These are phyloP conservation scores for Chrysosphaeria jannelii DNA, from an alignment of 2,329 filamentous ascomycete species.

Conservation along the genomic window DNA sequence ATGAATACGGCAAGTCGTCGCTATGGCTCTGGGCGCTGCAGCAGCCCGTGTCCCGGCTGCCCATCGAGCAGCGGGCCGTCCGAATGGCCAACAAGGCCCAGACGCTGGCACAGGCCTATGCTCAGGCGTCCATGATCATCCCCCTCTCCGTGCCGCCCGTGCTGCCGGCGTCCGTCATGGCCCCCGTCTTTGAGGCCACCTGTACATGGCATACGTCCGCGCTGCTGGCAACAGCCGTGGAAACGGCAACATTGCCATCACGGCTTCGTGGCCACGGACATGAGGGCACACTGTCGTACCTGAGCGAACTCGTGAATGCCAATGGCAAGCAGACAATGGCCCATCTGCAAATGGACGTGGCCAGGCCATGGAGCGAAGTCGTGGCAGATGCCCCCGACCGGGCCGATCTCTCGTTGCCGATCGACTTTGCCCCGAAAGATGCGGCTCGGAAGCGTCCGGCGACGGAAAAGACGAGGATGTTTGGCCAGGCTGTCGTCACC, in stretches of 20 bases:
- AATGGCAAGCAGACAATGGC: conserved; percentile 58
- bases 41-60: conserved; percentile 19
- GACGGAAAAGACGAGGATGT: conserved; percentile 9
- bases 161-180: conserved; percentile 10
- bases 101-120: conserved; percentile 34
- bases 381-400: conserved; percentile 1
- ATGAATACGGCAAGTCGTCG: conserved; percentile 70
- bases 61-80: conserved; percentile 27
- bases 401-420: conserved; percentile 8
- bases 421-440: conserved; percentile 13
- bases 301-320: conserved; percentile 37
- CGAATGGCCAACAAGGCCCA: conserved; percentile 45
- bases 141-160: conserved; percentile 34
- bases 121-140: conserved; percentile 46
- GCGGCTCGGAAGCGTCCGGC: conserved; percentile 7
- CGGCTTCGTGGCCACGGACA: conserved; percentile 26
- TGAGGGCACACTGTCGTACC: conserved; percentile 29
- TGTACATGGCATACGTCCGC: conserved; percentile 62
- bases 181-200: conserved; percentile 19
- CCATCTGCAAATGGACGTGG: conserved; percentile 36
- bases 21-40: conserved; percentile 74
- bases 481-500: conserved; percentile 12
- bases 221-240: conserved; percentile 43
- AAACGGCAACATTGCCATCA: conserved; percentile 49
- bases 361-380: conserved; percentile 7